Evolutionary conservation across 1,284 basidiomycete species (phyloP).

Genomic region (Erythrobasidium hasegawianum): DNA sequence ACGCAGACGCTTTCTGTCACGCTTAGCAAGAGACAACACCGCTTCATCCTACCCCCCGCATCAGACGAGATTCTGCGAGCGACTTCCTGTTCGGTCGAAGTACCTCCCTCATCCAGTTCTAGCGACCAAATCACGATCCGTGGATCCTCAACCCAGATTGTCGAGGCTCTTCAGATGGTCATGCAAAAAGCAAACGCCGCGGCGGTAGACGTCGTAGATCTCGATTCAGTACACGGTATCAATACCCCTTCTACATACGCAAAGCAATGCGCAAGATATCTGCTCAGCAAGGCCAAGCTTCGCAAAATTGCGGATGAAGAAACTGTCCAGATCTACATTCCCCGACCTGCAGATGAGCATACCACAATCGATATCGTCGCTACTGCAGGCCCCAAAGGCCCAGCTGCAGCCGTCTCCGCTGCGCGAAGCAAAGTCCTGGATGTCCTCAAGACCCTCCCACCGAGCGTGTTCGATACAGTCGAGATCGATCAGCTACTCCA

Average conservation of each 20-base stretch:
- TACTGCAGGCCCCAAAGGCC: constrained; percentile 50
- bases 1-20: constrained; percentile 65
- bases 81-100: constrained; percentile 75
- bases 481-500: constrained; percentile 81
- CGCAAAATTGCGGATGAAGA: constrained; percentile 34
- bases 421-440: constrained; percentile 56
- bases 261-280: constrained; percentile 65
- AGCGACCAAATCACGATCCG: constrained; percentile 80
- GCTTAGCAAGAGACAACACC: constrained; percentile 90
- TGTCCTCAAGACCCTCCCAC: constrained; percentile 68
- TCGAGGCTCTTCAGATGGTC: constrained; percentile 66
- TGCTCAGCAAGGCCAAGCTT: constrained; percentile 57
- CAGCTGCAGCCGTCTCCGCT: constrained; percentile 60
- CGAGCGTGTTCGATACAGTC: constrained; percentile 63
- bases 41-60: constrained; percentile 76
- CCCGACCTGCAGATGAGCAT: constrained; percentile 57
- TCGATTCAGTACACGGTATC: constrained; percentile 51
- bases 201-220: constrained; percentile 54
- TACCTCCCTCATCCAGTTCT: constrained; percentile 66
- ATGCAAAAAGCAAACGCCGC: constrained; percentile 55
- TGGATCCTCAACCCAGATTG: constrained; percentile 70
- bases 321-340: constrained; percentile 63
- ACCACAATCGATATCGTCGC: constrained; percentile 75
- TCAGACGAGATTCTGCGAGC: constrained; percentile 74
- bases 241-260: constrained; percentile 61